Conservation (phyloP, 306 rosid species). For the Quercus robur region DNA sequence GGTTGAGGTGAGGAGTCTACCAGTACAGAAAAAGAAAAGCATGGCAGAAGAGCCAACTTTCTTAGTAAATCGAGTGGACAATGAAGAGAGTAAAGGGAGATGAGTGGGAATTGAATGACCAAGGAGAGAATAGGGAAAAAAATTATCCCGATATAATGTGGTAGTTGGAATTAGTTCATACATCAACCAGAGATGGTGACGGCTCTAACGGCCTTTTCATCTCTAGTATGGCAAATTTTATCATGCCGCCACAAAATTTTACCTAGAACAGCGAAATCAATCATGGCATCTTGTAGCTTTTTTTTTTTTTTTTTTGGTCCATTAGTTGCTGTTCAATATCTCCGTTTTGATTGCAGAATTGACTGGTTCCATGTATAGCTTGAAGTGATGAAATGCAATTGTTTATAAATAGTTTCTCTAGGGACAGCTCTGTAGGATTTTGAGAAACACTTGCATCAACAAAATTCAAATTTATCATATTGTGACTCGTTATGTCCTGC, state of each 20-base stretch:
- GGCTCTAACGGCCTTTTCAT: background rate
- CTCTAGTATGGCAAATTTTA: constrained; percentile 13
- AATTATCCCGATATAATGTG: background rate
- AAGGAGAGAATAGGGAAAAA: background rate
- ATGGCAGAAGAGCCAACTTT: constrained; percentile 12
- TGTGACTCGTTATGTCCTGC: background rate
- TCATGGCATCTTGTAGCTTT: background rate
- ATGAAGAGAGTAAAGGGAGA: constrained; percentile 20
- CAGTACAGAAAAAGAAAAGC: constrained; percentile 13
- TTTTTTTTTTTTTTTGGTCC: no score
- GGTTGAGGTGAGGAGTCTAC: constrained; percentile 21
- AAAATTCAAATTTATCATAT: background rate
- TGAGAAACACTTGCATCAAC: constrained; percentile 18
- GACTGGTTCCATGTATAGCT: constrained; percentile 44
- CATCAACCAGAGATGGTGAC: background rate
- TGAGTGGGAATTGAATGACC: background rate
- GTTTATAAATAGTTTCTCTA: constrained; percentile 46
- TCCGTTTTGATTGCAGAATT: constrained; percentile 17
- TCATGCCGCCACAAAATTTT: constrained; percentile 19
- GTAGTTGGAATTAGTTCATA: background rate
- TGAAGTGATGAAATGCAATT: constrained; percentile 41
- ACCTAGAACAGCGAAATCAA: background rate
- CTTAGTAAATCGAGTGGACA: background rate
- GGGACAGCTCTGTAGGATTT: constrained; percentile 22
- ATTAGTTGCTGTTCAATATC: background rate